A percentile compares a stretch with the other conserved stretches of the same genome.
These are phyloP conservation scores for Neurospora sp. DNA, from an alignment of 495 filamentous ascomycete genomes.

Conservation along the genomic window DNA sequence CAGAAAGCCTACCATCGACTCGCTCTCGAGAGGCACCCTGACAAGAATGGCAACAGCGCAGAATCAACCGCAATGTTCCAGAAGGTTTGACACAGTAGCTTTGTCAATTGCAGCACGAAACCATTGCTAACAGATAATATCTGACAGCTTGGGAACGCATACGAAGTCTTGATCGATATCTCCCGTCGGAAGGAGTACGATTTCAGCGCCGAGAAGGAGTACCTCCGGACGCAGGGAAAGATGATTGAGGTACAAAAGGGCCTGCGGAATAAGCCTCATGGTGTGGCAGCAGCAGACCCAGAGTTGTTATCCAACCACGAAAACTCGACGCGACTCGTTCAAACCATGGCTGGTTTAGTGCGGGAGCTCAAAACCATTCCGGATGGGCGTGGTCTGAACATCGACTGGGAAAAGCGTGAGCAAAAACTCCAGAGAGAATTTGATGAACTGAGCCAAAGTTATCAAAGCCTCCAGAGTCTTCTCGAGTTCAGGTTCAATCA, in stretches of 20 bases:
- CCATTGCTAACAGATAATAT: not conserved
- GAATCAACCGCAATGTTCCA: not conserved
- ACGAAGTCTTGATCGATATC: fast-evolving
- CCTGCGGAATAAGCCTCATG: not conserved
- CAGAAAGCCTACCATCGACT: not conserved
- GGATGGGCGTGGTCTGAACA: not conserved
- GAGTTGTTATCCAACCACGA: not conserved
- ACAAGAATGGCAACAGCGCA: not conserved
- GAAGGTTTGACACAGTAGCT: not conserved
- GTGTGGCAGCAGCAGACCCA: not conserved
- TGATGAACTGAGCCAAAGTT: not conserved
- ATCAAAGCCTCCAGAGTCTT: not conserved
- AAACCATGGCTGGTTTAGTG: not conserved
- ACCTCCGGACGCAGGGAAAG: not conserved
- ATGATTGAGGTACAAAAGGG: not conserved
- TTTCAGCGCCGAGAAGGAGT: not conserved
- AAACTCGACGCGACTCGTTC: not conserved
- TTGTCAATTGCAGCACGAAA: not conserved
- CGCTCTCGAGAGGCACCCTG: too few relatives aligned
- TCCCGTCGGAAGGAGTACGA: not conserved
- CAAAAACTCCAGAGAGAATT: not conserved
- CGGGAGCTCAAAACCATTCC: not conserved
- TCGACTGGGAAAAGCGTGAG: not conserved
- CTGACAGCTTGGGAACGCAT: not conserved
- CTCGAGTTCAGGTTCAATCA: not conserved